phyloP scores from a whole-genome alignment of 1,139 yeast species.

The Hansenula lynferdii region DNA sequence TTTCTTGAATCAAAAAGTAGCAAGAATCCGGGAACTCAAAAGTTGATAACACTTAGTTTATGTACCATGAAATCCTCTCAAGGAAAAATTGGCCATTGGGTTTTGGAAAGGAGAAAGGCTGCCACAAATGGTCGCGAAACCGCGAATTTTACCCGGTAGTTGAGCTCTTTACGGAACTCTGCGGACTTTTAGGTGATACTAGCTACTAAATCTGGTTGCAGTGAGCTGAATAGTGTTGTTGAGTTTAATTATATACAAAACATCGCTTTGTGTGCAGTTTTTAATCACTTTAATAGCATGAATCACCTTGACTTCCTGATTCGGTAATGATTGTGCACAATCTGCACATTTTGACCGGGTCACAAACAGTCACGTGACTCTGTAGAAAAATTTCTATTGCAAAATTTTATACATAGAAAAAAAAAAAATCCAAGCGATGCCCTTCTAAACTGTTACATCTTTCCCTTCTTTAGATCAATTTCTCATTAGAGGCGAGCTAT shows the following conservation, averaged over 20 bases:
- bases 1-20: background rate
- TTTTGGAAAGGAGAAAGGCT: background rate
- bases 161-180: no score
- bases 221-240: no score
- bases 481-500: conserved; percentile 23
- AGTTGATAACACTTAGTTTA: no score
- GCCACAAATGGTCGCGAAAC: background rate
- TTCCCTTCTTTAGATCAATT: background rate
- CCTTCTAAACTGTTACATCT: background rate
- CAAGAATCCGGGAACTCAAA: background rate
- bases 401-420: background rate
- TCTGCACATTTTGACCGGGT: no score
- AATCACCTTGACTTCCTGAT: no score
- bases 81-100: conserved; percentile 1
- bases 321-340: no score
- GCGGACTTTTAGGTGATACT: no score
- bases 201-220: no score
- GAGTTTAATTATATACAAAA: no score
- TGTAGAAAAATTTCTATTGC: background rate
- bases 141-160: background rate
- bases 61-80: conserved; percentile 1
- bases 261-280: no score
- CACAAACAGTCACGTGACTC: no score
- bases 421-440: conserved; percentile 1
- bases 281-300: no score